Base-by-base conservation (phyloP, 352 stramenopile genomes). In the Blastocystis sp. region DNA sequence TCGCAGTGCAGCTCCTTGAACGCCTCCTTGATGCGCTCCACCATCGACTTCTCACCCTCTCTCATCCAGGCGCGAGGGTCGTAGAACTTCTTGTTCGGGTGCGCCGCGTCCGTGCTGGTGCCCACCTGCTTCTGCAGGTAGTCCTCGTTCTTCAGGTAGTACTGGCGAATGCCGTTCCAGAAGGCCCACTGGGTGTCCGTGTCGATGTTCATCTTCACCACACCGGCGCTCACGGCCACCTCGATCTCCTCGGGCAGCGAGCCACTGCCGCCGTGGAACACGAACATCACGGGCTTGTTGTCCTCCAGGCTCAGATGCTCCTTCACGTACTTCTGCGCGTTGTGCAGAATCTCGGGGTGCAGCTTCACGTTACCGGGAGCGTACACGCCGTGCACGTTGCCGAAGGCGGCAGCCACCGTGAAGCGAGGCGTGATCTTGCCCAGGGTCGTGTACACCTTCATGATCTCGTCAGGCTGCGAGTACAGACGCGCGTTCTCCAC, bases 201-300 rank as follows among this genome's bases (percentile, higher is more conserved):
- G 92, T 99, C 96, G 90, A 99, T 98, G 94, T 99, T 98, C 96
- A 99, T 99, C 94, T 99, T 99, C 89, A 98, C 94, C 65, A 98
- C 95, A 90, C 96, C 96, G 87, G 96, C 96, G 90, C 95, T 92
- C 88, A 98, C 96, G 89, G 96, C 94, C 86, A 96, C 94, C 91
- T 95, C 92, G 92, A 99, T 99, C 90, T 99, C 96, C 60, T 95
- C 90, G 67, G 96, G 92, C 67, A 94, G 95, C 87, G 95, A 98
- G 90, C 96, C 96, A 74, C 94, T 98, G 90, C 96, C 96, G 87
- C 96, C 96, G 93, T 99, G 96, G 94, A 99, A 98, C 59, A 99
- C 96, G 89, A 99, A 98, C 91, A 95, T 95, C 91, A 98, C 96
- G 60, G 95, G 95, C 91, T 98, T 97, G 89, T 97, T 94, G 86